Base-by-base conservation (phyloP, 2,329 filamentous ascomycete species). In the Colletotrichum siamense region DNA sequence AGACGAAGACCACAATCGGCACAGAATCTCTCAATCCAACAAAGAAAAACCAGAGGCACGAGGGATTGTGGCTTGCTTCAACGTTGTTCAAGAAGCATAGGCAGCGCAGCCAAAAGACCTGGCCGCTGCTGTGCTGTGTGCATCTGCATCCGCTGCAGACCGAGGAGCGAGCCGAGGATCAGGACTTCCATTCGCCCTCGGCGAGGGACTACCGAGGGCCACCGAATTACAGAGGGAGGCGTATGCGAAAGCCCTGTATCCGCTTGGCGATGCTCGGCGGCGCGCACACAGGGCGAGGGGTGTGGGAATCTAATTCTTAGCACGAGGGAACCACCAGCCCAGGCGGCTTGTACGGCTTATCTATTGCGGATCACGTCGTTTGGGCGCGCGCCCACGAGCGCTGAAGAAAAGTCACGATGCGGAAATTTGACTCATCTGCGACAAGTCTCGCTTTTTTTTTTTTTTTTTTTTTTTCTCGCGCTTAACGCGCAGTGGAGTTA, bases 381-480 rank as follows among this genome's bases (percentile, higher is more conserved):
- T 61, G 22, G 68, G 34, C 64, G 32, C 59, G n/a, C 64, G 59
- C 73, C 73, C 70, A 36, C 64, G 70, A 76, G 70, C 64, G 64
- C 70, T 73, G 70, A 74, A 73, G 70, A 76, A 49, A 61, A 73
- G 74, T 73, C 57, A 66, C 74, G 74, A 69, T 65, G 70, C 49
- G 59, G 44, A 52, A 65, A 30, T 73, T 76, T 62, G 74, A 74
- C 59, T 74, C 74, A 69, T 74, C 52, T 57, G 65, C 70, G 49
- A 61, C 64, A 65, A 61, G 30, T 55, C 61, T 26, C 13, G 15
- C 16, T 18, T 44, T 49, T 73, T 73, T 18, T 44, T 24, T 5
- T 30, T 62, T 18, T 44, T 49, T 73, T 73, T 18, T 26, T 8
- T 34, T 24, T 18, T n/a, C 8, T 71, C 59, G 74, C 74, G 74